phyloP scores from a whole-genome alignment of 2,329 filamentous ascomycete genomes.

The Phyllosticta capitalensis region DNA sequence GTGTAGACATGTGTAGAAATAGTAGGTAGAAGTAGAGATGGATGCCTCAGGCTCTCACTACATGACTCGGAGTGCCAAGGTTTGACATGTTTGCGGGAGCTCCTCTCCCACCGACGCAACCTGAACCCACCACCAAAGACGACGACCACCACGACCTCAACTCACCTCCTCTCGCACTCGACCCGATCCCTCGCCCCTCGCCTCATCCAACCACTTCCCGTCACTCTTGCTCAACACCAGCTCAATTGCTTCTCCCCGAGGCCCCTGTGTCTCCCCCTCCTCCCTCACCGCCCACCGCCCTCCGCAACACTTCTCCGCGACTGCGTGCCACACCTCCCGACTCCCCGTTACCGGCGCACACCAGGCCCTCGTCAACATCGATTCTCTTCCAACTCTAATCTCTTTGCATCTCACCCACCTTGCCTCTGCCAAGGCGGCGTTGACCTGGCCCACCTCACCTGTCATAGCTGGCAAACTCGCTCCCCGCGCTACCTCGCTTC shows the following conservation, averaged over 20 bases:
- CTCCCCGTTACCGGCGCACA: constrained; percentile 1
- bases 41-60: not conserved
- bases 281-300: constrained; percentile 10
- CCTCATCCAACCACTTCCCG: constrained; percentile 1
- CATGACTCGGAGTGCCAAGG: not conserved
- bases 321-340: constrained; percentile 8
- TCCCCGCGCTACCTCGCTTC: not conserved
- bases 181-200: not conserved
- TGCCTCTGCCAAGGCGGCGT: not conserved
- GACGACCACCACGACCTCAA: constrained; percentile 7
- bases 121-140: constrained; percentile 6
- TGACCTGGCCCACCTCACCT: not conserved
- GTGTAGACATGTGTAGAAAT: not conserved
- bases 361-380: not conserved
- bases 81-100: not conserved
- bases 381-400: not conserved
- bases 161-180: constrained; percentile 6
- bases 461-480: constrained; percentile 4
- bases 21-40: not conserved
- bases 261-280: constrained; percentile 7
- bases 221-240: not conserved
- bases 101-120: not conserved
- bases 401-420: no score
- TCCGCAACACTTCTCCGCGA: constrained; percentile 10
- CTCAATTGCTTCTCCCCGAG: constrained; percentile 4